Conservation (phyloP, 768 basidiomycete genomes). For the Auriscalpium orientale region DNA sequence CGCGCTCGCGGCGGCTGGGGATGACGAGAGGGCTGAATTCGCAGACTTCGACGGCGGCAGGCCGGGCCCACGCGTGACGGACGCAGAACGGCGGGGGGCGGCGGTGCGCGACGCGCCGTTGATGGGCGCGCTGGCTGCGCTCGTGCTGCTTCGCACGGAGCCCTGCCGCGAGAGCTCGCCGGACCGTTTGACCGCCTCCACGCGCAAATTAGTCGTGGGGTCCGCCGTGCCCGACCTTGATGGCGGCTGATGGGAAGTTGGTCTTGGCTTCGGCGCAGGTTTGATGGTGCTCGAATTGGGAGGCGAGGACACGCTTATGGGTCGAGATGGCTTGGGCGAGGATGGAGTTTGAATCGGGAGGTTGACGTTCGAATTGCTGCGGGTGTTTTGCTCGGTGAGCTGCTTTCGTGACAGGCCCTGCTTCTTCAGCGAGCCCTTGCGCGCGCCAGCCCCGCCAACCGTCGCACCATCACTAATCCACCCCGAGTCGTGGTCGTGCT, state of each 20-base stretch:
- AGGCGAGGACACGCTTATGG: too few species aligned
- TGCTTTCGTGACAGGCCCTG: not conserved
- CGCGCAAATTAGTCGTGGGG: conserved; percentile 2
- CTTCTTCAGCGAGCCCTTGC: conserved; percentile 1
- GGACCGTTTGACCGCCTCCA: conserved; percentile 5
- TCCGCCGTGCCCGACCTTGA: not conserved
- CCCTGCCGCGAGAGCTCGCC: conserved; percentile 4
- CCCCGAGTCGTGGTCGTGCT: conserved; percentile 12
- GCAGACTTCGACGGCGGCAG: conserved; percentile 1
- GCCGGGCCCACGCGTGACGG: not conserved
- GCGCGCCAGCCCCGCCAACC: conserved; percentile 8
- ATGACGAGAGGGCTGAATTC: not conserved
- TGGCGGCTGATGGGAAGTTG: too few species aligned
- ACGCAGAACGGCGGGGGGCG: not conserved
- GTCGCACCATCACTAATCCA: conserved; percentile 14
- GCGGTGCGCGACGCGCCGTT: not conserved
- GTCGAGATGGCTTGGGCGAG: too few species aligned
- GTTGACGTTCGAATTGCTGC: not conserved
- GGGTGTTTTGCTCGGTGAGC: not conserved
- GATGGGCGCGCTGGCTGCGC: not conserved
- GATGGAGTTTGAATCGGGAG: not conserved
- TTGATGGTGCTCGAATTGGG: too few species aligned
- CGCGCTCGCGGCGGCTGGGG: not conserved
- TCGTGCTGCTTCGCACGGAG: conserved; percentile 3
- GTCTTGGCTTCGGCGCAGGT: too few species aligned